Evolutionary conservation across 1,284 basidiomycete genomes (phyloP).

Genomic region (Leccinum variabile): DNA sequence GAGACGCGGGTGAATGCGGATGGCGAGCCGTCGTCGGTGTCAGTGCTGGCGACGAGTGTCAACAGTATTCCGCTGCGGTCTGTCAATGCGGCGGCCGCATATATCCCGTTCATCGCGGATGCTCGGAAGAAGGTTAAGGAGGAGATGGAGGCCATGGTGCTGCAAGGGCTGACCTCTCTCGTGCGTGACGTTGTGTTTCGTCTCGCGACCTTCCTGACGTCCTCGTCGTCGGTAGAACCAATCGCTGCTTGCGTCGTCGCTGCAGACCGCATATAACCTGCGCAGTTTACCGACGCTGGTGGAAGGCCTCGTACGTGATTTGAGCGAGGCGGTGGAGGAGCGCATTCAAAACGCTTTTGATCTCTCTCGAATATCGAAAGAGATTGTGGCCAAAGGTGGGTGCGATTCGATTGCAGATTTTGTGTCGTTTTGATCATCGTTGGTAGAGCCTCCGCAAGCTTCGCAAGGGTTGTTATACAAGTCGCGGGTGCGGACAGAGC

Average conservation of each 20-base stretch:
- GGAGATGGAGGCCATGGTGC: constrained; percentile 89
- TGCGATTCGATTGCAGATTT: constrained; percentile 5
- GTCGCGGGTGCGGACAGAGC: constrained; percentile 81
- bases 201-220: constrained; percentile 1
- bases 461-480: constrained; percentile 60
- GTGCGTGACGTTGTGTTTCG: constrained; percentile 43
- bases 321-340: constrained; percentile 82
- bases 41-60: constrained; percentile 3
- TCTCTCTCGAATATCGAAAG: constrained; percentile 80
- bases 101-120: constrained; percentile 71
- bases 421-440: background rate
- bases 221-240: constrained; percentile 61
- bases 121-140: constrained; percentile 67
- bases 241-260: constrained; percentile 82
- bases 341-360: constrained; percentile 86
- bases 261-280: constrained; percentile 95
- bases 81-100: constrained; percentile 66
- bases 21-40: constrained; percentile 6
- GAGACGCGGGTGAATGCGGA: constrained; percentile 4
- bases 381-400: constrained; percentile 74
- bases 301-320: constrained; percentile 74
- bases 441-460: constrained; percentile 25
- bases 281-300: constrained; percentile 83
- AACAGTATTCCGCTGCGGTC: constrained; percentile 58
- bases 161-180: constrained; percentile 70